Evolutionary conservation across 1,284 basidiomycete species (phyloP), one percentile per base, ranked within the genome.

Genomic region (Lentinula novae-zelandiae): DNA sequence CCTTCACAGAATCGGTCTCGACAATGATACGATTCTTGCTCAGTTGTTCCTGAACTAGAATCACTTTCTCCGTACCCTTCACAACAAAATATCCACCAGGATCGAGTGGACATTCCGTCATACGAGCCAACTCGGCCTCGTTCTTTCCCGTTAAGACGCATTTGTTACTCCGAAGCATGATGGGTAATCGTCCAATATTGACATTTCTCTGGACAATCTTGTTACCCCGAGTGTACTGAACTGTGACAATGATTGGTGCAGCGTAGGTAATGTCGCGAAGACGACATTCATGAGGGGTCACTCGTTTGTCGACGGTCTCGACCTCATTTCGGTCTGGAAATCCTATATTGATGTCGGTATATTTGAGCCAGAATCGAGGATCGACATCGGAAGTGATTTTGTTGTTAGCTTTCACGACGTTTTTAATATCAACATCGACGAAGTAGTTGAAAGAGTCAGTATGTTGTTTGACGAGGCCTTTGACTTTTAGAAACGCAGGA

Each of bases 381-480:
- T 99, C 96, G 66, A 98, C 94, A 68, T 99, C 97, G 3, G 96
- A 98, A 3, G 92, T 93, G 69, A 97, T 89, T 70, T 93, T 93
- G 74, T 87, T 89, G 73, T 98, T 98, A 12, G 95, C 95, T 64
- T 89, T 90, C 58, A 98, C 87, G 69, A 99, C 98, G 68, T 96
- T 96, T 74, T 96, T 96, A 71, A 98, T 92, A 71, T 98, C 96
- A 42, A 93, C 90, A 70, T 99, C 93, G 69, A 99, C 94, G 73
- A 99, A 99, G 76, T 98, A 97, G 78, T 99, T 99, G 87, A 97
- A 99, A 8, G 96, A 98, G 75, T 99, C 98, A 68, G 99, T 94
- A 72, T 99, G 97, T 73, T 99, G 97, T 78, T 99, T 99, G 64
- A 98, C 96, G n/a, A 98, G 86, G 66, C 96, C 96, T 70, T 98